Evolutionary conservation across 345 rosid genomes (phyloP).

Genomic region (Populus nigra): DNA sequence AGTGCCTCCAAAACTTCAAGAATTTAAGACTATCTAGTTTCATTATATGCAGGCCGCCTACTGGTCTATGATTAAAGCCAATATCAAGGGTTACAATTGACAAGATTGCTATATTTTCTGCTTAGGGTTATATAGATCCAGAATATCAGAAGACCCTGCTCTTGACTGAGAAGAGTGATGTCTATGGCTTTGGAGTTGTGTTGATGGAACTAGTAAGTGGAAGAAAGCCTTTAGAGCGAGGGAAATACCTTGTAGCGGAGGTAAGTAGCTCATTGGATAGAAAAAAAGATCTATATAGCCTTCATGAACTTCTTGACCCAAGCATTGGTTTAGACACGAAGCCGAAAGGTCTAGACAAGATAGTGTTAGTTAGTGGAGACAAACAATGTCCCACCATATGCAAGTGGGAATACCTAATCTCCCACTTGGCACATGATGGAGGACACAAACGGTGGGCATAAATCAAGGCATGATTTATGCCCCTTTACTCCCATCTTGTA

Average conservation of each 20-base stretch:
- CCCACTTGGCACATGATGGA: too few relatives aligned
- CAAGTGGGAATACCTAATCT: too few relatives aligned
- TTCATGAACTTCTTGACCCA: constrained; percentile 64
- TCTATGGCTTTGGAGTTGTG: constrained; percentile 84
- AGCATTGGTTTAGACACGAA: constrained; percentile 43
- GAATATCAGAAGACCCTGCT: constrained; percentile 90
- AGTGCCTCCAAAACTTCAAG: constrained; percentile 22
- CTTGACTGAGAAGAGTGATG: constrained; percentile 90
- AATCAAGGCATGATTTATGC: too few relatives aligned
- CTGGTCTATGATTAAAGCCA: too few relatives aligned
- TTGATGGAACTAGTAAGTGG: constrained; percentile 71
- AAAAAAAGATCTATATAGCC: constrained; percentile 49
- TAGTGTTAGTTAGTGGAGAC: too few relatives aligned
- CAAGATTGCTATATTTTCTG: not conserved
- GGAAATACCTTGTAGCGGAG: constrained; percentile 79
- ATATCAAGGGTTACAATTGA: too few relatives aligned
- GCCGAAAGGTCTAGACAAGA: constrained; percentile 24
- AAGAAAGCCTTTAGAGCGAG: constrained; percentile 71
- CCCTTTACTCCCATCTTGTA: too few relatives aligned
- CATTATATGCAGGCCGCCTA: too few relatives aligned
- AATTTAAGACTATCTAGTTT: too few relatives aligned
- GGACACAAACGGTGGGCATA: too few relatives aligned
- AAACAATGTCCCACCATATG: too few relatives aligned
- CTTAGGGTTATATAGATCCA: constrained; percentile 84
- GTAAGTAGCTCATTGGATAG: constrained; percentile 54